phyloP scores from a whole-genome alignment of 2,329 filamentous ascomycete genomes.

The Phyllosticta citrichinensis region DNA sequence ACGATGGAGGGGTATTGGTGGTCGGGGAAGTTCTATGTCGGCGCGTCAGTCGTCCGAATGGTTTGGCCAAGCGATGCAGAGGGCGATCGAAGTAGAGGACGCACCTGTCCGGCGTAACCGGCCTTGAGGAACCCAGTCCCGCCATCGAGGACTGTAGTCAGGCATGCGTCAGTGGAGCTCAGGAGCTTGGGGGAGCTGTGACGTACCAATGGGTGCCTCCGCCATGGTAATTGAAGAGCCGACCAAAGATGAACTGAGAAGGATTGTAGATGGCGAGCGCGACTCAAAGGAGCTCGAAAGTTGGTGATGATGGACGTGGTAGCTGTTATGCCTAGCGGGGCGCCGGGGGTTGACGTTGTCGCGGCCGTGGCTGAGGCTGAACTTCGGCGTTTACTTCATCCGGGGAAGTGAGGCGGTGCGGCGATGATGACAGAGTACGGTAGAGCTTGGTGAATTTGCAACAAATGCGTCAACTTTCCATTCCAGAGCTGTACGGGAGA shows the following conservation, averaged over 20 bases:
- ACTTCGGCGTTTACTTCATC: constrained; percentile 8
- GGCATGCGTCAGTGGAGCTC: constrained; percentile 20
- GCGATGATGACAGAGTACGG: neutral
- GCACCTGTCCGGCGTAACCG: constrained; percentile 85
- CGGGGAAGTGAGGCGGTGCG: constrained; percentile 6
- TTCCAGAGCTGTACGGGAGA: neutral
- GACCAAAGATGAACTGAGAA: constrained; percentile 1
- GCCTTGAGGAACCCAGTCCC: constrained; percentile 99
- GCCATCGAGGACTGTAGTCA: constrained; percentile 80
- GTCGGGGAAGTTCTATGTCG: constrained; percentile 83
- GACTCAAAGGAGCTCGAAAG: neutral
- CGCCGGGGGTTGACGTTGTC: constrained; percentile 10
- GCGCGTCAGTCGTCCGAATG: constrained; percentile 10
- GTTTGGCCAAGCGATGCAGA: neutral
- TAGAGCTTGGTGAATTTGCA: neutral
- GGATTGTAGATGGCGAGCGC: neutral
- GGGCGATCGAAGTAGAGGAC: constrained; percentile 15
- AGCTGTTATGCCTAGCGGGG: constrained; percentile 9
- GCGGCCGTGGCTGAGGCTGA: constrained; percentile 4
- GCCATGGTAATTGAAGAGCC: constrained; percentile 25
- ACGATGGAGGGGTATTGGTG: constrained; percentile 98
- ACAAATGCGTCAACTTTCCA: neutral
- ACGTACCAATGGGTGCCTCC: constrained; percentile 40
- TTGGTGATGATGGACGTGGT: constrained; percentile 6
- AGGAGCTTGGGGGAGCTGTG: constrained; percentile 10